Base-by-base conservation (phyloP, 805 yeast genomes). In the Candida chilensis region DNA sequence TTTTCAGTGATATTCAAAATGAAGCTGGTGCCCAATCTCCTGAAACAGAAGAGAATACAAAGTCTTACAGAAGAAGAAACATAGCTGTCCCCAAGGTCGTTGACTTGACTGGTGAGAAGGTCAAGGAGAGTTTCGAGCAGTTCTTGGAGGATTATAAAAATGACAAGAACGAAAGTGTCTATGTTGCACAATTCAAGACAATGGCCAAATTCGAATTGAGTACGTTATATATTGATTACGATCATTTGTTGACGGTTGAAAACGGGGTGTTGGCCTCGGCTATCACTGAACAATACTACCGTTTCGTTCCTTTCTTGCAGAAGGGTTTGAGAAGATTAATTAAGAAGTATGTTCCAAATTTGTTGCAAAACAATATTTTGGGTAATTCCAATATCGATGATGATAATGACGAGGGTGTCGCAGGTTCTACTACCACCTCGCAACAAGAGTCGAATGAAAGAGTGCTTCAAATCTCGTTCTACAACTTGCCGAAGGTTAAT, bases 21-120 rank as follows among this genome's bases (percentile, higher is more conserved):
- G 25, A 7, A 7, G 15, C 25, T n/a, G n/a, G 13, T 7, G 13
- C 14, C 12, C 25, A 12, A 8, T n/a, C 6, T 22, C 14, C 7
- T 6, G 25, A 22, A n/a, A n/a, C n/a, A 8, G n/a, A 22, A 22
- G 11, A 19, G 10, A 11, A 11, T 7, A 15, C 25, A 7, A 7
- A 6, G n/a, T n/a, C n/a, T 5, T 22, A 22, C 25, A 67, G 81
- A 57, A 68, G 79, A 45, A 71, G 73, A 36, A 60, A 78, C 35
- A 64, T 72, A 35, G 75, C 76, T 17, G 84, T 90, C 32, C 87
- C 94, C 17, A 85, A 82, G 48, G 95, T 92, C 17, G 74, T 74
- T 17, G 98, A 92, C 59, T 74, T 76, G 28, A 86, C 96, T 3
- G 96, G 95, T 35, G 96, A 88, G 50, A 85, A 85, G 42, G 96